Percentiles rank a stretch among this genome's conserved stretches.
phyloP scores from a whole-genome alignment of 2,329 filamentous ascomycete species.

The Volutella citrinella region DNA sequence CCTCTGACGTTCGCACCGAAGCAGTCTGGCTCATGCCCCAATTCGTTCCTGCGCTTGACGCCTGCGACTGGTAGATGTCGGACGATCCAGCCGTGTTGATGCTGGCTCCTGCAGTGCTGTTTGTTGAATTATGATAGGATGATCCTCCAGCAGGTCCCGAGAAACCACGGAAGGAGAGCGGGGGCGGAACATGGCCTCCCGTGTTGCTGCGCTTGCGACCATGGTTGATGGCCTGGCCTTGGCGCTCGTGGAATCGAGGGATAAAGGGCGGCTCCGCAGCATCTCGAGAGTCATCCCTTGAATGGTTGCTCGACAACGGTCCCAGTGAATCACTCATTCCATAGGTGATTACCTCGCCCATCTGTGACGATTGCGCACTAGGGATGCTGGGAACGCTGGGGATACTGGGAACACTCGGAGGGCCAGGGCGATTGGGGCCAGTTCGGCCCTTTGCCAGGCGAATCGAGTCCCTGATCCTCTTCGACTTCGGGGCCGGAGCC shows the following conservation, averaged over 20 bases:
- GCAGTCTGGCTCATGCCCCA: slow-evolving; percentile 44
- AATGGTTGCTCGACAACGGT: slow-evolving; percentile 32
- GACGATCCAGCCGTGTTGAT: slow-evolving; percentile 58
- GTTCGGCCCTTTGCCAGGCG: slow-evolving; percentile 75
- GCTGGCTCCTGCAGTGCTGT: slow-evolving; percentile 57
- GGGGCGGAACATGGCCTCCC: slow-evolving; percentile 67
- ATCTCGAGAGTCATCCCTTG: slow-evolving; percentile 51
- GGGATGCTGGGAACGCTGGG: slow-evolving; percentile 36
- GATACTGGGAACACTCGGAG: slow-evolving; percentile 47
- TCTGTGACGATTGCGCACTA: slow-evolving; percentile 34
- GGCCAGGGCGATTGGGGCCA: slow-evolving; percentile 51
- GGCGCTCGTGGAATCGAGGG: slow-evolving; percentile 64
- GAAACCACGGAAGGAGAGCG: slow-evolving; percentile 75
- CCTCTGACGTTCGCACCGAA: slow-evolving; percentile 54
- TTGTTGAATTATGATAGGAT: slow-evolving; percentile 46
- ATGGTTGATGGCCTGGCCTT: slow-evolving; percentile 52
- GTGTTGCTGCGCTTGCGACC: slow-evolving; percentile 88
- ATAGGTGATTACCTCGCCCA: slow-evolving; percentile 35
- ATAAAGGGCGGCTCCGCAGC: slow-evolving; percentile 71
- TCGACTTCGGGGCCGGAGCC: slow-evolving; percentile 42
- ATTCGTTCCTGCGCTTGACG: slow-evolving; percentile 41
- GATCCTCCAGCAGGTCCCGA: slow-evolving; percentile 51
- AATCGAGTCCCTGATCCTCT: slow-evolving; percentile 81
- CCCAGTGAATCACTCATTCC: slow-evolving; percentile 39
- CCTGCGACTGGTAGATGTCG: slow-evolving; percentile 57